A percentile compares a stretch with the other conserved stretches of the same genome.
Conservation (phyloP, 2,329 filamentous ascomycete genomes). For the Juglanconis juglandina region DNA sequence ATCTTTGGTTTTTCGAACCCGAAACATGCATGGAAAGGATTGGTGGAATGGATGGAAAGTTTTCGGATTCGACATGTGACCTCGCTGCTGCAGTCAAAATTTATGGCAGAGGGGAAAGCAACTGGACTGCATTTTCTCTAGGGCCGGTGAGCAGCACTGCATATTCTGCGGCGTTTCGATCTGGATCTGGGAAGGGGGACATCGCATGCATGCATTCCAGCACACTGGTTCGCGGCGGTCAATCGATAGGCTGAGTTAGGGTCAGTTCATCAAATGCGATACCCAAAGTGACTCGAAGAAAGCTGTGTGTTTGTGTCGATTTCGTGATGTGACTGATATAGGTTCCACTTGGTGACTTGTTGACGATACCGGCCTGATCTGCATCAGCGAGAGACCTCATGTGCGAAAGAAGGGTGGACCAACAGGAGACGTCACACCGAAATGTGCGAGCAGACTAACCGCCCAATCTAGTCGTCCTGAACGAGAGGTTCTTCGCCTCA, state of each 20-base stretch:
- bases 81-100: background rate
- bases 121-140: background rate
- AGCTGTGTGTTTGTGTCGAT: background rate
- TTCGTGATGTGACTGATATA: background rate
- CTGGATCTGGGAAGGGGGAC: background rate
- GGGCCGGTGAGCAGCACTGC: background rate
- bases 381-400: background rate
- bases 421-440: too few relatives aligned
- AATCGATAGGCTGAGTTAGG: background rate
- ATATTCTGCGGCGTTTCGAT: background rate
- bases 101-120: background rate
- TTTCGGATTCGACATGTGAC: background rate
- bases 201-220: background rate
- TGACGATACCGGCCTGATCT: background rate
- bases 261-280: constrained; percentile 11
- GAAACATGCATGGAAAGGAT: background rate
- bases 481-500: too few relatives aligned
- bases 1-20: background rate
- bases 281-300: constrained; percentile 3
- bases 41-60: background rate
- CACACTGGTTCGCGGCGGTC: background rate
- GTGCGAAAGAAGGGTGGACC: too few relatives aligned
- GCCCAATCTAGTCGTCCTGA: too few relatives aligned
- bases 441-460: too few relatives aligned
- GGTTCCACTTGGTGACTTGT: background rate